These are phyloP conservation scores for Nothophaeocryptopus gaeumannii DNA, from an alignment of 2,329 filamentous ascomycete species.

Conservation along the genomic window DNA sequence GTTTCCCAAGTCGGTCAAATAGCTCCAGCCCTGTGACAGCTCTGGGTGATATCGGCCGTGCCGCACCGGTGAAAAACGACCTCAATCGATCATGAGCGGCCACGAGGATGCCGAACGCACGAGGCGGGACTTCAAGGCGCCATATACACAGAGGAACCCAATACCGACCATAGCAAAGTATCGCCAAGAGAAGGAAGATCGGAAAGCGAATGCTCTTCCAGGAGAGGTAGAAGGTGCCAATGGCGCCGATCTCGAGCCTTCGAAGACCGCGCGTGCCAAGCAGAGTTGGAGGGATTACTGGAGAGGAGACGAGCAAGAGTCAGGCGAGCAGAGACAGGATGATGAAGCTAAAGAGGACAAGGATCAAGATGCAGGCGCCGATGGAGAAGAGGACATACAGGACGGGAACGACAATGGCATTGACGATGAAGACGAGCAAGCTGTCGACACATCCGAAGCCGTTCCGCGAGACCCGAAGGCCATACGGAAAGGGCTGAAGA, in stretches of 20 bases:
- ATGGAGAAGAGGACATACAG: conserved; percentile 9
- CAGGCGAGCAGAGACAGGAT: conserved; percentile 14
- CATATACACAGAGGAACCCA: conserved; percentile 44
- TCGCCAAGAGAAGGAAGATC: conserved; percentile 45
- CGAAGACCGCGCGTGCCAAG: conserved; percentile 36
- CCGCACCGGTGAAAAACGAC: conserved; percentile 7
- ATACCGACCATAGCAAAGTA: conserved; percentile 49
- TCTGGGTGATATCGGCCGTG: background rate
- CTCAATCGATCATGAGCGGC: conserved; percentile 29
- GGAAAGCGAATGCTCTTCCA: conserved; percentile 33
- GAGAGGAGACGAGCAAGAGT: conserved; percentile 16
- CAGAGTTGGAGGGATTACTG: conserved; percentile 28
- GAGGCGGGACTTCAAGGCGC: conserved; percentile 39
- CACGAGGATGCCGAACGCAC: conserved; percentile 42
- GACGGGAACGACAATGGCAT: conserved; percentile 16
- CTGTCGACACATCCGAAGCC: conserved; percentile 46
- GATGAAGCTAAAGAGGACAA: conserved; percentile 3
- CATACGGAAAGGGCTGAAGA: conserved; percentile 50
- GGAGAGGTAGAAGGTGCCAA: conserved; percentile 30
- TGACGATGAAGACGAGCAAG: conserved; percentile 25
- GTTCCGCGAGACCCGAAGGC: conserved; percentile 43
- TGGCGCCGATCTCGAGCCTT: conserved; percentile 24
- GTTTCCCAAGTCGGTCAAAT: too few relatives aligned
- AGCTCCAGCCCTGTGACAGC: too few relatives aligned
- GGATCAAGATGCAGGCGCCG: conserved; percentile 10